Conservation (phyloP, 345 rosid genomes). For the Mangifera indica region DNA sequence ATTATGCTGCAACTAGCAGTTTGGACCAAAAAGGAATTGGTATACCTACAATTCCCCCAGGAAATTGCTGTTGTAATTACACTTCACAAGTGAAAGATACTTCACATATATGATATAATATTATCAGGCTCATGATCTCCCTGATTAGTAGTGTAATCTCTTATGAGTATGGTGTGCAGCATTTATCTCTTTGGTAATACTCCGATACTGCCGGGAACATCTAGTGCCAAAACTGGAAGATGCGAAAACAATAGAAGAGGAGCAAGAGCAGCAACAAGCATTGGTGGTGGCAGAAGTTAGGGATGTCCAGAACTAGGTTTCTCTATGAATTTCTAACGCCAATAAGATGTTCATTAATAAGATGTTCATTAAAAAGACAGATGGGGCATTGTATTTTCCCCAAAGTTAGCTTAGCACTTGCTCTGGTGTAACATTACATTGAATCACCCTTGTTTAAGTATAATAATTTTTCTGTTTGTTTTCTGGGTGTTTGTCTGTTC, state of each 20-base stretch:
- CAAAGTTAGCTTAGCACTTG: not conserved
- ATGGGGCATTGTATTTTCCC: not conserved
- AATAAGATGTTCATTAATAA: not conserved
- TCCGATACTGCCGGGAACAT: slow-evolving; percentile 62
- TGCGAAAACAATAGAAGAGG: slow-evolving; percentile 28
- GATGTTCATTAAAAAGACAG: not conserved
- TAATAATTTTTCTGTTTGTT: too few species aligned
- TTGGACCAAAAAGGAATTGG: not conserved
- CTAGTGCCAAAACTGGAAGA: slow-evolving; percentile 33
- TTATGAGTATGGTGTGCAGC: slow-evolving; percentile 43
- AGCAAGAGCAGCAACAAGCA: slow-evolving; percentile 39
- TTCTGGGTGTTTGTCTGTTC: too few species aligned
- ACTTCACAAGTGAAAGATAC: too few species aligned
- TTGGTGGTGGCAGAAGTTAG: slow-evolving; percentile 33
- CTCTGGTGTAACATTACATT: slow-evolving; percentile 1
- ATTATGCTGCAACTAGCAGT: not conserved
- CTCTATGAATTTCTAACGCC: not conserved
- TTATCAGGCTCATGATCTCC: not conserved
- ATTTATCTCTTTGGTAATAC: slow-evolving; percentile 67
- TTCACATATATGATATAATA: too few species aligned
- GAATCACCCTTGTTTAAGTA: not conserved
- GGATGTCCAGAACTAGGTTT: not conserved
- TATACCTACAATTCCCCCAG: not conserved
- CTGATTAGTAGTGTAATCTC: not conserved
- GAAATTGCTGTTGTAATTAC: too few species aligned